Conservation (phyloP, 768 basidiomycete species). For the Astraeus odoratus region DNA sequence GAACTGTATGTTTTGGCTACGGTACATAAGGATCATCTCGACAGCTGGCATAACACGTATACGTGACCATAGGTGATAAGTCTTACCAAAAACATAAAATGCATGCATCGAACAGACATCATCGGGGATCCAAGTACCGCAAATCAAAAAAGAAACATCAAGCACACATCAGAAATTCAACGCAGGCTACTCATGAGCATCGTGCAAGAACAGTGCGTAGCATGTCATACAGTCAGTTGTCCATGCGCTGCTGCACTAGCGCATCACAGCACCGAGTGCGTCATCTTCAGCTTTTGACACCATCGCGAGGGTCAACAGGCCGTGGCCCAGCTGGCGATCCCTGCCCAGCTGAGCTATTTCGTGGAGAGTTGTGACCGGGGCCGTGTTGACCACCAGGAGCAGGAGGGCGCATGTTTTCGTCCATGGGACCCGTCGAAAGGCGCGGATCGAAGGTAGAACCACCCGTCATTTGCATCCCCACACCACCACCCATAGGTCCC, state of each 20-base stretch:
- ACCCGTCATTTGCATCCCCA: conserved; percentile 57
- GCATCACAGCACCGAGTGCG: background rate
- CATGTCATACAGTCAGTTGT: no score
- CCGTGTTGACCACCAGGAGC: conserved; percentile 23
- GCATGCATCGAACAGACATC: no score
- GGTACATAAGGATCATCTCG: no score
- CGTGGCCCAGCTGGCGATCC: conserved; percentile 44
- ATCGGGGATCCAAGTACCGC: no score
- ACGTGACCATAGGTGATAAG: no score
- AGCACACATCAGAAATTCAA: no score
- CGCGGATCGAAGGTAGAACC: conserved; percentile 54
- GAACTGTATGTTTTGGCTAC: no score
- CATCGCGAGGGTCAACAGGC: conserved; percentile 23
- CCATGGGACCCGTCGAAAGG: conserved; percentile 35
- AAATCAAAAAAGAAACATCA: no score
- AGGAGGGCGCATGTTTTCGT: conserved; percentile 23
- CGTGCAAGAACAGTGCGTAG: background rate
- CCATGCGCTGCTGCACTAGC: background rate
- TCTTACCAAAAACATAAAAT: no score
- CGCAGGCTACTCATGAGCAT: no score
- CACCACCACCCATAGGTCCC: no score
- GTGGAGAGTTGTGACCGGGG: conserved; percentile 31
- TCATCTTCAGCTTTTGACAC: conserved; percentile 19
- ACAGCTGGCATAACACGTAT: no score
- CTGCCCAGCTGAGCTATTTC: conserved; percentile 46